Evolutionary conservation across 2,329 filamentous ascomycete genomes (phyloP).

Genomic region (Plectosphaerella sp.): DNA sequence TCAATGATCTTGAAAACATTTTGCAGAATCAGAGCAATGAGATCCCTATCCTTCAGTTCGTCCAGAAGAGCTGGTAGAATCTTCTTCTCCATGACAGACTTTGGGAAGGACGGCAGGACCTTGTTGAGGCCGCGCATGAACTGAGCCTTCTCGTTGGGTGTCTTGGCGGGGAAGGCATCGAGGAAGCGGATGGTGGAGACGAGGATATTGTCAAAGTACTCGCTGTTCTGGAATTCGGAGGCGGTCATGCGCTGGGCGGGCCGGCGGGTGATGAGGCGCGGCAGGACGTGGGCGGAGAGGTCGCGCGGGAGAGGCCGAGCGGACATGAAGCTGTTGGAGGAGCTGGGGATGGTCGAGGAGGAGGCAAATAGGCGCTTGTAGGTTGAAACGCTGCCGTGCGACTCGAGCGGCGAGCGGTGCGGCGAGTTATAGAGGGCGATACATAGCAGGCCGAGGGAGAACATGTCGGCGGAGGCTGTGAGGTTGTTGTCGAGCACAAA

Average conservation of each 20-base stretch:
- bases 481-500: slow-evolving; percentile 90
- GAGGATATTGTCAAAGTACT: slow-evolving; percentile 95
- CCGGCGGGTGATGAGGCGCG: slow-evolving; percentile 78
- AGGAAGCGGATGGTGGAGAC: slow-evolving; percentile 95
- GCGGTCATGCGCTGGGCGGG: slow-evolving; percentile 85
- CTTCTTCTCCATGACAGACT: slow-evolving; percentile 92
- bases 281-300: slow-evolving; percentile 70
- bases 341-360: slow-evolving; percentile 72
- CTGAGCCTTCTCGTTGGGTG: slow-evolving; percentile 80
- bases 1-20: slow-evolving; percentile 90
- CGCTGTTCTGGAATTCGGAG: slow-evolving; percentile 87
- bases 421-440: slow-evolving; percentile 93
- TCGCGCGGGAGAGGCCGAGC: slow-evolving; percentile 77
- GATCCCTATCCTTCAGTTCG: slow-evolving; percentile 87
- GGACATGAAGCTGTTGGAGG: slow-evolving; percentile 79
- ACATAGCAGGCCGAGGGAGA: slow-evolving; percentile 84
- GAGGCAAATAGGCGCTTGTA: slow-evolving; percentile 83
- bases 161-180: slow-evolving; percentile 87
- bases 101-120: slow-evolving; percentile 87
- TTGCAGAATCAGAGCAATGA: slow-evolving; percentile 79
- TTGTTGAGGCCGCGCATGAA: slow-evolving; percentile 87
- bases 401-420: slow-evolving; percentile 79
- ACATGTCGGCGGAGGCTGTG: slow-evolving; percentile 82
- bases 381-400: slow-evolving; percentile 72
- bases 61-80: slow-evolving; percentile 84